Conservation (phyloP, 2,329 filamentous ascomycete genomes). For the Epichloe typhina region DNA sequence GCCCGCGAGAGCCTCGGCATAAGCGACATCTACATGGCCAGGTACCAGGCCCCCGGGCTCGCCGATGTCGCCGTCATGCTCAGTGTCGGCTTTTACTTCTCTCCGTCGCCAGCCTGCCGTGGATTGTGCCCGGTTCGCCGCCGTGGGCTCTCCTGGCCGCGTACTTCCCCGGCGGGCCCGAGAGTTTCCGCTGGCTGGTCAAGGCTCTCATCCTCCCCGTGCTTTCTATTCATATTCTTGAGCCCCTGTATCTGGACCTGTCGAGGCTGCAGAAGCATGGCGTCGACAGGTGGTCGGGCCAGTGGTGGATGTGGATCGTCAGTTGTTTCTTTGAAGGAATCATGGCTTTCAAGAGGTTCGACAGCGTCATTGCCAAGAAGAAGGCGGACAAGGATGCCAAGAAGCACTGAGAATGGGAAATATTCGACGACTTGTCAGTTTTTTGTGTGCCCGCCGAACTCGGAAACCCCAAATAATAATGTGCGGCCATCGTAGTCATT, state of each 20-base stretch:
- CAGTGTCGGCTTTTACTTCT: constrained; percentile 41
- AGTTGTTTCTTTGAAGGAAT: constrained; percentile 42
- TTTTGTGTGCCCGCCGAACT: too few species aligned
- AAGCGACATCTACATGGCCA: constrained; percentile 28
- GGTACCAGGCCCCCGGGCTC: constrained; percentile 27
- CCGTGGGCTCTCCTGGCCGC: constrained; percentile 36
- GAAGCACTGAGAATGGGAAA: constrained; percentile 17
- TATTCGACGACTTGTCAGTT: too few species aligned
- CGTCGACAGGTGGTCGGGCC: constrained; percentile 27
- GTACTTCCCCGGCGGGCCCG: constrained; percentile 43
- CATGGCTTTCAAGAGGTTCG: constrained; percentile 36
- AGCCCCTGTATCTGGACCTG: constrained; percentile 42
- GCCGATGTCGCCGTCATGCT: constrained; percentile 40
- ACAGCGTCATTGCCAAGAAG: constrained; percentile 32
- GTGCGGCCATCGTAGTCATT: too few species aligned
- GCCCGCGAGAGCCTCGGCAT: constrained; percentile 47
- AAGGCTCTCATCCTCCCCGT: constrained; percentile 45
- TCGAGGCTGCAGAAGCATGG: constrained; percentile 31
- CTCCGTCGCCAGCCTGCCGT: constrained; percentile 32
- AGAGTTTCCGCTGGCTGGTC: constrained; percentile 45
- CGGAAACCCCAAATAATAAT: too few species aligned
- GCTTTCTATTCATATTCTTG: constrained; percentile 49
- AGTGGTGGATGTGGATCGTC: constrained; percentile 43
- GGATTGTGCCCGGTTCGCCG: constrained; percentile 37
- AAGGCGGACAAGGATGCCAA: constrained; percentile 26